These are phyloP conservation scores for Tricholoma flavovirens DNA, from an alignment of 768 basidiomycete genomes.

Conservation along the genomic window DNA sequence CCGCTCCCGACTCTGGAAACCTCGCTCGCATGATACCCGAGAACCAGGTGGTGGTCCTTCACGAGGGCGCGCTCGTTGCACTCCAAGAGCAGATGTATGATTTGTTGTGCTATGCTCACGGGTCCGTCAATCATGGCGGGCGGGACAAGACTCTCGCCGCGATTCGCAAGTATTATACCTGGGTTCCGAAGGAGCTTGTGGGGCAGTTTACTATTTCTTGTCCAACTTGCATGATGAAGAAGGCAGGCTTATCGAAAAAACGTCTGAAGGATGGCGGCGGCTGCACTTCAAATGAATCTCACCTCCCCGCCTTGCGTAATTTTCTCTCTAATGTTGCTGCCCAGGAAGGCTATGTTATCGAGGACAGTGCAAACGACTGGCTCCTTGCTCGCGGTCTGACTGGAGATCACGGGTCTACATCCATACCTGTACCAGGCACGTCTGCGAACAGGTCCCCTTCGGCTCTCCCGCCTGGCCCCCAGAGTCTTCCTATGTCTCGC, in stretches of 20 bases:
- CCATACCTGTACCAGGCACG: background rate
- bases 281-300: slow-evolving; percentile 12
- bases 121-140: slow-evolving; percentile 60
- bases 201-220: slow-evolving; percentile 74
- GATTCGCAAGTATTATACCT: slow-evolving; percentile 67
- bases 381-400: background rate
- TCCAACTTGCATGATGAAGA: slow-evolving; percentile 61
- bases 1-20: slow-evolving; percentile 10
- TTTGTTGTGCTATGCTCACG: slow-evolving; percentile 70
- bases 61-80: slow-evolving; percentile 70
- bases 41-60: slow-evolving; percentile 46
- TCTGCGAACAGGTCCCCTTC: slow-evolving; percentile 9
- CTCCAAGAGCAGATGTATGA: slow-evolving; percentile 75
- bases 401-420: slow-evolving; percentile 1
- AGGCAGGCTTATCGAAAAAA: slow-evolving; percentile 27
- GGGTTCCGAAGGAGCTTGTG: slow-evolving; percentile 81
- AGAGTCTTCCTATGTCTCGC: slow-evolving; percentile 33
- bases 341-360: background rate
- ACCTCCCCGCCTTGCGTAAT: slow-evolving; percentile 16
- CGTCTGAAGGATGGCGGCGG: slow-evolving; percentile 4
- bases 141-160: slow-evolving; percentile 72
- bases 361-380: background rate
- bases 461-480: slow-evolving; percentile 5
- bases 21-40: background rate
- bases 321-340: slow-evolving; percentile 11